Conservation (phyloP, 192 early-diverging fungal species). For the Coemansia sp. region DNA sequence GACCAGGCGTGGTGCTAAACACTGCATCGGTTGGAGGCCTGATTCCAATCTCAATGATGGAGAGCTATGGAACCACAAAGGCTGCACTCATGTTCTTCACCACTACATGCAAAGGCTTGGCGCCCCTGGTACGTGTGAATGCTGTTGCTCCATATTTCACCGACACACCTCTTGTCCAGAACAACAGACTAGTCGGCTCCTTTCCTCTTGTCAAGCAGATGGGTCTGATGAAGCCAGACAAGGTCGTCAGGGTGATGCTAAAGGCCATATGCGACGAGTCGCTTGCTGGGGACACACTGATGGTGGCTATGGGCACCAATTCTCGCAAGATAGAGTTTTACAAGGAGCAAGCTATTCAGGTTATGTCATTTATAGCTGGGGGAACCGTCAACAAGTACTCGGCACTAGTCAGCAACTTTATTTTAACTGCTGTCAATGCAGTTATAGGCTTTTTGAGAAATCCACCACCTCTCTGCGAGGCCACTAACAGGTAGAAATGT, state of each 20-base stretch:
- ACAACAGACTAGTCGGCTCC: constrained; percentile 27
- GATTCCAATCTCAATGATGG: constrained; percentile 57
- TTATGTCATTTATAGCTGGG: constrained; percentile 37
- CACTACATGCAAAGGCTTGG: constrained; percentile 43
- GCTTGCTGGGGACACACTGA: constrained; percentile 56
- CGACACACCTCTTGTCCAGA: constrained; percentile 56
- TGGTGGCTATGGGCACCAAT: constrained; percentile 39
- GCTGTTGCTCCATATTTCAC: constrained; percentile 65
- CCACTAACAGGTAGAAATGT: background rate
- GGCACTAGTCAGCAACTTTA: constrained; percentile 11
- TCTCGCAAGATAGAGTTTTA: constrained; percentile 33
- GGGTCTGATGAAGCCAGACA: constrained; percentile 44
- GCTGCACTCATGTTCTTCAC: constrained; percentile 72
- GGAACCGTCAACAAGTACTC: constrained; percentile 34
- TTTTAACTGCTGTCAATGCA: constrained; percentile 13
- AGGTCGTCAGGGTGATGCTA: constrained; percentile 62
- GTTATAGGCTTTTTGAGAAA: constrained; percentile 27
- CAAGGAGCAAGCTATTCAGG: constrained; percentile 24
- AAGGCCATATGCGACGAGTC: constrained; percentile 58
- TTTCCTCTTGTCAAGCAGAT: constrained; percentile 35
- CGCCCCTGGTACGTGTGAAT: constrained; percentile 60
- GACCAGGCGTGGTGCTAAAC: constrained; percentile 67
- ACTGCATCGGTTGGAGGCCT: constrained; percentile 75
- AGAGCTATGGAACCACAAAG: constrained; percentile 77
- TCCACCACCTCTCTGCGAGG: background rate